phyloP scores from a whole-genome alignment of 176 grass and related monocot species.

The Aegilops speltoides region DNA sequence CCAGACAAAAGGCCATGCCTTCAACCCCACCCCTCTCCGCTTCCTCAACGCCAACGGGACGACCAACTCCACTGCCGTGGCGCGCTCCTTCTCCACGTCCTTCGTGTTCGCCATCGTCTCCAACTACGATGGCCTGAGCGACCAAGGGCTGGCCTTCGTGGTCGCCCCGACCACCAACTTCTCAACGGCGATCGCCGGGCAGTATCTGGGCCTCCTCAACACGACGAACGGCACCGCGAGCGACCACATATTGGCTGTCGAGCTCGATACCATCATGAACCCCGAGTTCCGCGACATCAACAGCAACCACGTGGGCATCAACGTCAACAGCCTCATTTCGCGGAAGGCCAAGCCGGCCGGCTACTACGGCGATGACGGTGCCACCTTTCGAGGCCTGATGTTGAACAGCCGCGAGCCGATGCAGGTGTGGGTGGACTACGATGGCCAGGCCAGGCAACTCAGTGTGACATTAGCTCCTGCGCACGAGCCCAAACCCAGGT shows the following conservation, averaged over 20 bases:
- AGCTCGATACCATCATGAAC: conserved; percentile 40
- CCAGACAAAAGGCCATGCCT: conserved; percentile 15
- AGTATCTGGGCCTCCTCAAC: not conserved
- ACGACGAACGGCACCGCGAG: not conserved
- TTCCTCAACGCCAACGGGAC: not conserved
- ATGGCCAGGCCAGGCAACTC: not conserved
- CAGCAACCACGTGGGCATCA: conserved; percentile 64
- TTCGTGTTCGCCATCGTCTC: too few species aligned
- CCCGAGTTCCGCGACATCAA: conserved; percentile 17
- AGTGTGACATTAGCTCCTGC: not conserved
- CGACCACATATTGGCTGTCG: conserved; percentile 34
- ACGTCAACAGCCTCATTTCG: conserved; percentile 53
- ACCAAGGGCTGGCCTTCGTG: conserved; percentile 29
- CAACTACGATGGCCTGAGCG: not conserved
- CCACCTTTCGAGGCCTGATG: not conserved
- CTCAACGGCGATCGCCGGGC: not conserved
- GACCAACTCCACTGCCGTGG: not conserved
- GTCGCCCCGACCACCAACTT: conserved; percentile 17
- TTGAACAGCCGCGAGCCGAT: conserved; percentile 18
- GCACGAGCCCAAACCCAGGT: not conserved
- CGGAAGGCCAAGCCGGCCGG: not conserved
- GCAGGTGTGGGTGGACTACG: not conserved
- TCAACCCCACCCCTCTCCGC: conserved; percentile 13
- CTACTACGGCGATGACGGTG: not conserved
- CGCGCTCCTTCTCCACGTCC: not conserved